Evolutionary conservation across 306 rosid genomes (phyloP).

Genomic region (Myrica gale): DNA sequence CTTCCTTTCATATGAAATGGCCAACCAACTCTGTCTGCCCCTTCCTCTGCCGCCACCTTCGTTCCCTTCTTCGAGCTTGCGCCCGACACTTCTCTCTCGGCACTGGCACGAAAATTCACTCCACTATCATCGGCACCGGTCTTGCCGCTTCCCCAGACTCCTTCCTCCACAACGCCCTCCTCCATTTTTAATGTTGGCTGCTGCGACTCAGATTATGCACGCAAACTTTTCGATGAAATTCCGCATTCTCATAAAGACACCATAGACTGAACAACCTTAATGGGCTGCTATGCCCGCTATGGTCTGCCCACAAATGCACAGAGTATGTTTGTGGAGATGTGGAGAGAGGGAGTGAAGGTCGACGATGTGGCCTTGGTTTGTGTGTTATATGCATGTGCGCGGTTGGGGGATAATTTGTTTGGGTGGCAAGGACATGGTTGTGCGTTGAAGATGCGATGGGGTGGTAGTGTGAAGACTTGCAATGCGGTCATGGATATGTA

Average conservation of each 20-base stretch:
- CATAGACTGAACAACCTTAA: slow-evolving; percentile 64
- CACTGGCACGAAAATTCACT: slow-evolving; percentile 63
- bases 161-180: slow-evolving; percentile 63
- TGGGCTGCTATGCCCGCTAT: slow-evolving; percentile 43
- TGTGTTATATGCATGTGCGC: slow-evolving; percentile 44
- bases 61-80: slow-evolving; percentile 56
- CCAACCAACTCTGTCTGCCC: slow-evolving; percentile 24
- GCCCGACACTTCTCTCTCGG: slow-evolving; percentile 48
- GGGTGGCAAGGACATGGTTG: slow-evolving; percentile 49
- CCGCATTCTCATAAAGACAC: slow-evolving; percentile 61
- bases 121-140: slow-evolving; percentile 47
- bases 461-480: slow-evolving; percentile 40
- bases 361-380: slow-evolving; percentile 57
- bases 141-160: slow-evolving; percentile 37
- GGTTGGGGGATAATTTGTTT: slow-evolving; percentile 35
- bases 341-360: slow-evolving; percentile 24
- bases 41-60: slow-evolving; percentile 35
- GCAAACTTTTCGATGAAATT: slow-evolving; percentile 53
- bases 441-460: slow-evolving; percentile 45
- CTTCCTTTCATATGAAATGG: slow-evolving; percentile 40
- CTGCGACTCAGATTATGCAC: slow-evolving; percentile 27
- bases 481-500: slow-evolving; percentile 69
- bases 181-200: slow-evolving; percentile 45
- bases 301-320: slow-evolving; percentile 39
- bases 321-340: slow-evolving; percentile 47